Evolutionary conservation across 805 yeast genomes (phyloP).

Genomic region (Teunomyces cretensis): DNA sequence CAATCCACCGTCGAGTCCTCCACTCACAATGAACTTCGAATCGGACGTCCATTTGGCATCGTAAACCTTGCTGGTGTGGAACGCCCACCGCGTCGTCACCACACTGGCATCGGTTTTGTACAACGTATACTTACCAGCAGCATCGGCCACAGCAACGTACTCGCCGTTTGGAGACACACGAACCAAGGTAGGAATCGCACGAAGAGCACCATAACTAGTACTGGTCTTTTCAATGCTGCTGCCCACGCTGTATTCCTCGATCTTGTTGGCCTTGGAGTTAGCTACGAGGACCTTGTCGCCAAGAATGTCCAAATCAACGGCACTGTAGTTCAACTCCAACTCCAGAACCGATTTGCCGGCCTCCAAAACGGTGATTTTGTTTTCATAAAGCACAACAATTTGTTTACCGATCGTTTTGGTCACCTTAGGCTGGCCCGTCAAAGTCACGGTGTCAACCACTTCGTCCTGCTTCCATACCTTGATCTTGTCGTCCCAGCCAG

Average conservation of each 20-base stretch:
- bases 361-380: slow-evolving; percentile 25
- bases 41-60: slow-evolving; percentile 78
- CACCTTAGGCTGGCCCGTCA: slow-evolving; percentile 38
- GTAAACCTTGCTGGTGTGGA: slow-evolving; percentile 82
- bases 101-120: slow-evolving; percentile 56
- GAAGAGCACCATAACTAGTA: slow-evolving; percentile 37
- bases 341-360: slow-evolving; percentile 13
- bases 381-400: slow-evolving; percentile 31
- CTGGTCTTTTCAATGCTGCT: slow-evolving; percentile 16
- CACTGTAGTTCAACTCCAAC: slow-evolving; percentile 18
- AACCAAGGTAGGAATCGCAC: slow-evolving; percentile 63
- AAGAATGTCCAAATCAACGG: slow-evolving; percentile 25
- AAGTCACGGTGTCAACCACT: slow-evolving; percentile 11
- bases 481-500: slow-evolving; percentile 88
- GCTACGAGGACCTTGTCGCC: slow-evolving; percentile 26
- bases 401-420: slow-evolving; percentile 25
- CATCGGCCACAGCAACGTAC: slow-evolving; percentile 81
- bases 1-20: slow-evolving; percentile 80
- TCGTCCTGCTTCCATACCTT: slow-evolving; percentile 34
- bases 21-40: slow-evolving; percentile 71
- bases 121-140: slow-evolving; percentile 80
- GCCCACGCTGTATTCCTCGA: slow-evolving; percentile 25
- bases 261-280: slow-evolving; percentile 27
- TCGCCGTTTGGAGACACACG: slow-evolving; percentile 69
- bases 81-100: slow-evolving; percentile 90